Base-by-base conservation (phyloP, 2,329 filamentous ascomycete species). In the Parastagonospora nodorum region DNA sequence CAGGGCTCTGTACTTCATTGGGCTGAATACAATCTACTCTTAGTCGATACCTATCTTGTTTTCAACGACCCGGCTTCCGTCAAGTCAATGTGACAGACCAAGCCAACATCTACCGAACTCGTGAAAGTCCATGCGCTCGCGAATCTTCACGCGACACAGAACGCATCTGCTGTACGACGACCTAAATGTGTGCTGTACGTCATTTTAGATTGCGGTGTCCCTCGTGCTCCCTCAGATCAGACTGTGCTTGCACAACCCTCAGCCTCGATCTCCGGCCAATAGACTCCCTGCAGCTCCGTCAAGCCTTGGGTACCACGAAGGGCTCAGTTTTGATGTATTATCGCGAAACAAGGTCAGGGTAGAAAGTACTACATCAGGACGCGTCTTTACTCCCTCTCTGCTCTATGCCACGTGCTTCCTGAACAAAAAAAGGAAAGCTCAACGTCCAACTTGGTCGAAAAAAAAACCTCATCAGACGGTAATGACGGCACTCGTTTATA, bases 101-200 rank as follows among this genome's bases (percentile, higher is more conserved):
- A 24, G 33, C 14, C n/a, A 36, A 36, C 33, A 49, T 38, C 55
- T 55, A 54, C 51, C 19, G 19, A 24, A 57, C 35, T 48, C 49
- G 51, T 44, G 30, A 41, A 30, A 29, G 39, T 43, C 44, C 41
- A 32, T 47, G 51, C 49, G 47, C 50, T 44, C 55, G 48, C 52
- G 41, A 53, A 48, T 40, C 51, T 55, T 57, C 54, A 66, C 48
- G 48, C 53, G 58, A 58, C 55, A 59, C 55, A 42, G 50, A 48
- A 48, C 42, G 41, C 39, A 28, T 30, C 27, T 38, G 42, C 32
- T 46, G 37, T n/a, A 36, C 46, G 10, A 39, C 46, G 19, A 24
- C 5, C 19, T 24, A 5, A 24, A 24, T 35, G 37, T 33, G n/a
- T 12, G 30, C 15, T 27, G 37, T 48, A 43, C 50, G 50, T 50